Base-by-base conservation (phyloP, 129 eudicot genomes). In the Tagetes patula region DNA sequence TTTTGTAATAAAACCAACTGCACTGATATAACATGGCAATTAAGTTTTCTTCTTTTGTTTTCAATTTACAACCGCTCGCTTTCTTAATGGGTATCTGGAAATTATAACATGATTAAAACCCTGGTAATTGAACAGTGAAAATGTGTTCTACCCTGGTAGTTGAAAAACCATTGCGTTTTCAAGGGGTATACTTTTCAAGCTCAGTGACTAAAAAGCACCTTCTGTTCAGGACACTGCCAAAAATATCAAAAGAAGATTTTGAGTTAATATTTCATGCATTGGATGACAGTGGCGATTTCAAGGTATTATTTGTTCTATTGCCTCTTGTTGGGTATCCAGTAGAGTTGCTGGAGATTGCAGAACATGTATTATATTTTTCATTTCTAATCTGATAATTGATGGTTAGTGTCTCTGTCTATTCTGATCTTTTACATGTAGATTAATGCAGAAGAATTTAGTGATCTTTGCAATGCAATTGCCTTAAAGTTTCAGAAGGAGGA, bases 391-490 rank as follows among this genome's bases (percentile, higher is more conserved):
- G 78, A 27, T 78, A 34, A 58, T 37, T 8, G 42, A 71, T 63
- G 42, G 38, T 66, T 12, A 13, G 47, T 79, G 46, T 72, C 68
- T 80, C 42, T 38, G 65, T 69, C 54, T 65, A 36, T 74, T 41
- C 11, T 74, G 71, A 70, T 49, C 34, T 56, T 71, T 13, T 34
- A 41, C 70, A 9, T 77, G 78, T 86, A 92, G 99, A 95, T 95
- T 43, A 80, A 83, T 85, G 46, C 80, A 78, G 87, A 83, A 45
- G 99, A 95, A 85, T 95, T 95, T 74, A 82, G 68, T 80, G 99
- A 90, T 86, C 96, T 95, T 32, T 90, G 94, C 76, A 87, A 88
- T 81, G 99, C 96, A 11, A 95, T 95, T 79, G 97, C 96, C 34
- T 80, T 95, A 65, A 90, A 85, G 75, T 95, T 95, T 72, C 89